phyloP scores from a whole-genome alignment of 1,284 basidiomycete species.

The Ustilago esculenta region DNA sequence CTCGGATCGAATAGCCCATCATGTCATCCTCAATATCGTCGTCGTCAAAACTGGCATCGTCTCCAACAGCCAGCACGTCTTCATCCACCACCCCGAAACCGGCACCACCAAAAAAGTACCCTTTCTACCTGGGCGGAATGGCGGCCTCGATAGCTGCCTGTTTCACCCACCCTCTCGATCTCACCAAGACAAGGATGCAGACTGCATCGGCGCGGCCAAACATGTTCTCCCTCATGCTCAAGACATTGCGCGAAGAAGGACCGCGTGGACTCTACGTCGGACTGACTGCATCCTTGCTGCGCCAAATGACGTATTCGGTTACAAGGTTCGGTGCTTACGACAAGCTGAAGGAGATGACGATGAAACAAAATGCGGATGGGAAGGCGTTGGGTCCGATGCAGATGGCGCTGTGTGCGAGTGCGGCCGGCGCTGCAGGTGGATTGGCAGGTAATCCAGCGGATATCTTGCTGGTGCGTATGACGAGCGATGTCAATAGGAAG shows the following conservation, averaged over 20 bases:
- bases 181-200: conserved; percentile 67
- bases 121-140: conserved; percentile 63
- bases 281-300: conserved; percentile 55
- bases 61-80: conserved; percentile 3
- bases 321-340: conserved; percentile 65
- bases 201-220: conserved; percentile 56
- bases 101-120: conserved; percentile 38
- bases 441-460: conserved; percentile 69
- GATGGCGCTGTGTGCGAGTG: conserved; percentile 54
- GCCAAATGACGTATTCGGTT: conserved; percentile 66
- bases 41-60: no score
- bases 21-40: conserved; percentile 28
- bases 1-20: neutral
- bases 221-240: conserved; percentile 48
- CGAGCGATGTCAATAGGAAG: conserved; percentile 66
- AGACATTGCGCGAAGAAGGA: conserved; percentile 52
- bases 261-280: conserved; percentile 61
- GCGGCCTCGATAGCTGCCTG: conserved; percentile 63
- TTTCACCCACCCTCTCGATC: conserved; percentile 67
- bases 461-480: conserved; percentile 69
- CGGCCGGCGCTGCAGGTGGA: conserved; percentile 61
- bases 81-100: neutral
- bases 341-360: conserved; percentile 49
- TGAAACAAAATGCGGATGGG: conserved; percentile 17
- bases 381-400: conserved; percentile 41